phyloP scores from a whole-genome alignment of 345 rosid genomes.

The Conringia planisiliqua region DNA sequence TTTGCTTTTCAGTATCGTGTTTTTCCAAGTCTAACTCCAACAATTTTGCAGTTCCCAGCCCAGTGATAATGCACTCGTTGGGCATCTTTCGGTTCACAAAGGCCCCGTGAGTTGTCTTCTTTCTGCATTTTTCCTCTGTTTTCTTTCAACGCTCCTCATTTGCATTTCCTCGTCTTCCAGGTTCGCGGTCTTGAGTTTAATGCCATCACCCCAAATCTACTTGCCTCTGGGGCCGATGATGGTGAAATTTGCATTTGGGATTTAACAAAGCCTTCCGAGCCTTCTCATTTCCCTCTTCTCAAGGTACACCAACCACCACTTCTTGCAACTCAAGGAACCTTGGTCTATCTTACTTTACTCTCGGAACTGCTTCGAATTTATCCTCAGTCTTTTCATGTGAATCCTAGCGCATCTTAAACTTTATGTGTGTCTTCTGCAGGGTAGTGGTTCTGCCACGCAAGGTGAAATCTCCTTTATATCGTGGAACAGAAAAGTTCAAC shows the following conservation, averaged over 20 bases:
- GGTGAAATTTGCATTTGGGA: conserved; percentile 99
- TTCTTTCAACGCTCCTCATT: not conserved
- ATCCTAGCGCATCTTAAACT: conserved; percentile 6
- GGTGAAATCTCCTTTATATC: conserved; percentile 94
- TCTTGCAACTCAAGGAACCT: not conserved
- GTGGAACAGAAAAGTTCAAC: conserved; percentile 94
- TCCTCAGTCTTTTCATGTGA: not conserved
- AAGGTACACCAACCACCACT: conserved; percentile 43
- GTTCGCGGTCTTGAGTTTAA: conserved; percentile 99
- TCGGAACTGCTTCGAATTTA: not conserved
- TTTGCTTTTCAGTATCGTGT: too few relatives aligned
- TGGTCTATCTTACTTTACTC: not conserved
- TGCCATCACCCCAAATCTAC: conserved; percentile 61
- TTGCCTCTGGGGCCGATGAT: conserved; percentile 98
- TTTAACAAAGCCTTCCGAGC: conserved; percentile 70
- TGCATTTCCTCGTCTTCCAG: conserved; percentile 37
- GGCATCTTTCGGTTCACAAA: conserved; percentile 75
- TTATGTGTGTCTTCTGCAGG: conserved; percentile 49
- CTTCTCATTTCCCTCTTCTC: conserved; percentile 80
- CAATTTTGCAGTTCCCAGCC: conserved; percentile 54
- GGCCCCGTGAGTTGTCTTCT: conserved; percentile 75
- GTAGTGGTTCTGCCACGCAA: conserved; percentile 86
- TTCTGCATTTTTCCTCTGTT: not conserved
- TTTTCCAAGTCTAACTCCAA: conserved; percentile 12
- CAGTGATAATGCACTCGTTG: conserved; percentile 59